phyloP scores from a whole-genome alignment of 169 alveolate species.

The Eimeria nieschulzi region DNA sequence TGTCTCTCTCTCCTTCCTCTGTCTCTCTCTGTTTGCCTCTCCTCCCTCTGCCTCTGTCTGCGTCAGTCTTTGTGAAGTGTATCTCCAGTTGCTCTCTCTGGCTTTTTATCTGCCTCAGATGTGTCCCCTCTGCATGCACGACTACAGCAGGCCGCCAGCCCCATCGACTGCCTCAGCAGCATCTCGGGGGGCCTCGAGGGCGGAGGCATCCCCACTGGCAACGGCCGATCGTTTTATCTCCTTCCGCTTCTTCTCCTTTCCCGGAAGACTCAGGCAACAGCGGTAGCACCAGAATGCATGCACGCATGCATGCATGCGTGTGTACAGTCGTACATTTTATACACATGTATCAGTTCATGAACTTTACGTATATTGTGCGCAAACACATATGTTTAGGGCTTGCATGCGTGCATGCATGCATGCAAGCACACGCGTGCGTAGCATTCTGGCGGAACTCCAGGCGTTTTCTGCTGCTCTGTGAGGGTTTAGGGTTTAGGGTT shows the following conservation, averaged over 20 bases:
- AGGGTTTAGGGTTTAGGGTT: constrained; percentile 5
- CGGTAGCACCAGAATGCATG: neutral
- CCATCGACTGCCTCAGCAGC: neutral
- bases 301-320: constrained; percentile 6
- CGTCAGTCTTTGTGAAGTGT: neutral
- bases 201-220: neutral
- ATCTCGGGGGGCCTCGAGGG: neutral
- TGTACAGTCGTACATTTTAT: neutral
- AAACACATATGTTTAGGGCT: neutral
- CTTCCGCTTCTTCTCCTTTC: constrained; percentile 36
- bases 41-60: constrained; percentile 1
- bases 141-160: constrained; percentile 29
- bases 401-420: constrained; percentile 48
- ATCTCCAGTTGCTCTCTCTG: neutral
- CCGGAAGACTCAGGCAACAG: neutral
- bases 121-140: constrained; percentile 51
- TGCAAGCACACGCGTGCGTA: neutral
- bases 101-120: neutral
- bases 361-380: neutral
- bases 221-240: neutral
- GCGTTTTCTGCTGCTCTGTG: neutral
- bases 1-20: neutral
- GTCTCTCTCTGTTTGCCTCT: neutral
- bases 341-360: constrained; percentile 7
- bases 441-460: neutral